Evolutionary conservation across 441 rosid genomes (phyloP).

Genomic region (Lepidium campestre): DNA sequence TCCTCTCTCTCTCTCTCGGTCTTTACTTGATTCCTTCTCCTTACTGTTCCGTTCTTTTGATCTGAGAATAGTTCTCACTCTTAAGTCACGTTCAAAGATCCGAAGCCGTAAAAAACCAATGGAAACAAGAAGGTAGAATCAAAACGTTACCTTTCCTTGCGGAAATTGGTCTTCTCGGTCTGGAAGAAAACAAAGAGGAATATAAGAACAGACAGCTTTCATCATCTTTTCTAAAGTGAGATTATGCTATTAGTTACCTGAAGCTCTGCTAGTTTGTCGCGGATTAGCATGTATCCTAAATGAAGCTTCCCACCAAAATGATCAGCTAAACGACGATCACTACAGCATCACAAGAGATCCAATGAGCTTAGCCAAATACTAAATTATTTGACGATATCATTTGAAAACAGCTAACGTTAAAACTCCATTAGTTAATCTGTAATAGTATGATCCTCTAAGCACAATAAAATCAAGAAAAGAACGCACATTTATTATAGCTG

Average conservation of each 20-base stretch:
- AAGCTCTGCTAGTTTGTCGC: slow-evolving; percentile 79
- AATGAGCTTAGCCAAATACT: slow-evolving; percentile 3
- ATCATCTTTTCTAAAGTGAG: background rate
- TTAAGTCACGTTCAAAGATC: background rate
- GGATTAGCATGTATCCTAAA: slow-evolving; percentile 87
- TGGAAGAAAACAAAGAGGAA: slow-evolving; percentile 33
- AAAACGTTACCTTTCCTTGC: slow-evolving; percentile 55
- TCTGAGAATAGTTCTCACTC: slow-evolving; percentile 22
- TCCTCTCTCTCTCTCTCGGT: slow-evolving; percentile 49
- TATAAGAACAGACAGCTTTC: slow-evolving; percentile 3
- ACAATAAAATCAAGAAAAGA: slow-evolving; percentile 51
- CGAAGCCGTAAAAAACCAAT: background rate
- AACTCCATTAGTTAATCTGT: slow-evolving; percentile 34
- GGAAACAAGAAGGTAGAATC: background rate
- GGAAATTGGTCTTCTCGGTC: slow-evolving; percentile 71
- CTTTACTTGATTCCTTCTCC: slow-evolving; percentile 66
- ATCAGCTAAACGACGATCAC: slow-evolving; percentile 96
- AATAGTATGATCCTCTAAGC: slow-evolving; percentile 49
- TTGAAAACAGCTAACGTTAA: slow-evolving; percentile 1
- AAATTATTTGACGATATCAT: background rate
- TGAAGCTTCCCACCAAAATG: slow-evolving; percentile 99
- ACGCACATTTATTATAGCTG: slow-evolving; percentile 94
- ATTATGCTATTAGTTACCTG: slow-evolving; percentile 40
- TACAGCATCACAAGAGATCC: slow-evolving; percentile 38
- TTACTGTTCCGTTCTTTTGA: slow-evolving; percentile 59